A percentile compares a stretch with the other conserved stretches of the same genome.
phyloP scores from a whole-genome alignment of 1,139 yeast species.

The Zygosaccharomyces sapae region DNA sequence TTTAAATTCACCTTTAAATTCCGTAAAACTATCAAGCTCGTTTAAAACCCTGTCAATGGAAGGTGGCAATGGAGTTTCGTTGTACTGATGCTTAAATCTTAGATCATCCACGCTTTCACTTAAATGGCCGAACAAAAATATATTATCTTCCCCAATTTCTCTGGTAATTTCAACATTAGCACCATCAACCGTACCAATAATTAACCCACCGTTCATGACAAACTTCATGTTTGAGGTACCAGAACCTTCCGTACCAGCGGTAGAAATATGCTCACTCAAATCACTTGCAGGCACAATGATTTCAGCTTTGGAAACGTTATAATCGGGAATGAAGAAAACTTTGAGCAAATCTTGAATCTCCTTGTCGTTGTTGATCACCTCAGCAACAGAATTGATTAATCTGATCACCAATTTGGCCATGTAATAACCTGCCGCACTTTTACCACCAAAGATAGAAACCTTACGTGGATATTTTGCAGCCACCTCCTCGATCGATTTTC shows the following conservation, averaged over 20 bases:
- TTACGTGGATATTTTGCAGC: slow-evolving; percentile 62
- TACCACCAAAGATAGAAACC: slow-evolving; percentile 86
- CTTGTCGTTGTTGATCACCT: slow-evolving; percentile 71
- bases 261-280: slow-evolving; percentile 90
- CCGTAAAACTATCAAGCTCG: slow-evolving; percentile 68
- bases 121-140: slow-evolving; percentile 85
- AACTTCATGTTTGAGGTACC: slow-evolving; percentile 97
- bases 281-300: slow-evolving; percentile 87
- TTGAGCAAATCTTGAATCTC: slow-evolving; percentile 73
- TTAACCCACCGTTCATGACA: slow-evolving; percentile 88
- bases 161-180: slow-evolving; percentile 94
- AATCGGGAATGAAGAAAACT: slow-evolving; percentile 86
- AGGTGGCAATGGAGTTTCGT: slow-evolving; percentile 48
- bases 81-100: slow-evolving; percentile 68
- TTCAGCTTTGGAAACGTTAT: slow-evolving; percentile 92
- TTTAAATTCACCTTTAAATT: slow-evolving; percentile 58
- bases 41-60: slow-evolving; percentile 58
- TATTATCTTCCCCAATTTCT: slow-evolving; percentile 89
- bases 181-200: slow-evolving; percentile 95
- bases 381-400: slow-evolving; percentile 75
- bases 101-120: slow-evolving; percentile 86
- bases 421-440: slow-evolving; percentile 95
- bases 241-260: slow-evolving; percentile 96
- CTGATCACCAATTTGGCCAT: slow-evolving; percentile 90
- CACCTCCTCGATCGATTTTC: slow-evolving; percentile 46